Conservation (phyloP, 148 eudicot species). For the Fagopyrum esculentum region DNA sequence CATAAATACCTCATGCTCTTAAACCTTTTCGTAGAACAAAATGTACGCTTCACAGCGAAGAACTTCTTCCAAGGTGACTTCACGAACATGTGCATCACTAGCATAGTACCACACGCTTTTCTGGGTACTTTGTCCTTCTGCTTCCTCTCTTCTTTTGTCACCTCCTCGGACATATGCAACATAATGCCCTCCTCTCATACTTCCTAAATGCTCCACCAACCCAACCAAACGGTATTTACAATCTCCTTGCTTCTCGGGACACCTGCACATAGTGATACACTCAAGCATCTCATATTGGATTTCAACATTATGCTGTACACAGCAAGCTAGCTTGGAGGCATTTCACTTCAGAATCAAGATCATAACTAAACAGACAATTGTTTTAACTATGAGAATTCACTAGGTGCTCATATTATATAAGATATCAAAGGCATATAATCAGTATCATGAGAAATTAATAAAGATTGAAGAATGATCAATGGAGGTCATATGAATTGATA, state of each 20-base stretch:
- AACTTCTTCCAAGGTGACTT: slow-evolving; percentile 66
- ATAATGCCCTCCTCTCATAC: slow-evolving; percentile 87
- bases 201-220: slow-evolving; percentile 80
- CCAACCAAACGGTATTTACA: slow-evolving; percentile 59
- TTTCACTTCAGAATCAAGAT: not conserved
- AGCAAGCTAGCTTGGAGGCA: not conserved
- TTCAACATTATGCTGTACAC: not conserved
- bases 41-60: slow-evolving; percentile 74
- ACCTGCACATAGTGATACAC: slow-evolving; percentile 30
- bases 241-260: slow-evolving; percentile 25
- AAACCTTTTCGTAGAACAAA: slow-evolving; percentile 59
- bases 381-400: not conserved
- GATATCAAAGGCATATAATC: not conserved
- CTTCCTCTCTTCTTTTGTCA: slow-evolving; percentile 19
- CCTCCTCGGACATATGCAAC: slow-evolving; percentile 74
- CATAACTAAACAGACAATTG: not conserved
- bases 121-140: slow-evolving; percentile 17
- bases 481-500: not conserved
- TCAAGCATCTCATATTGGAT: not conserved
- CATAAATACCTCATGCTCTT: slow-evolving; percentile 15
- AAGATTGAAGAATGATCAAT: not conserved
- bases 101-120: slow-evolving; percentile 61
- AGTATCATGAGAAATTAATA: not conserved
- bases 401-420: not conserved
- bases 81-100: slow-evolving; percentile 61